Conservation (phyloP, 768 basidiomycete species). For the Mrakia blollopis region DNA sequence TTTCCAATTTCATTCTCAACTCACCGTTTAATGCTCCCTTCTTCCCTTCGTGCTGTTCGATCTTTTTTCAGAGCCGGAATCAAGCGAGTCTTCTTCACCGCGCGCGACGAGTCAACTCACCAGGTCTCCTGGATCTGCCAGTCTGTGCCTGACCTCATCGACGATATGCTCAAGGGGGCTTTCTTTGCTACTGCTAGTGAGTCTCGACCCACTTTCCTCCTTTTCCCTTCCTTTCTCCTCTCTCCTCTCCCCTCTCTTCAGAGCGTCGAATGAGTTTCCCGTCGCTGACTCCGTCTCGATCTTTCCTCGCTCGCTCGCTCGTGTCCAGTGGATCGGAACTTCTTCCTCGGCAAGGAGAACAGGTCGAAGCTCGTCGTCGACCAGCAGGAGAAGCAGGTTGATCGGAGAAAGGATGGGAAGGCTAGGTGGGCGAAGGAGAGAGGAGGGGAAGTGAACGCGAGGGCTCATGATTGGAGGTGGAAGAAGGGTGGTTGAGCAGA, state of each 20-base stretch:
- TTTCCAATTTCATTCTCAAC: neutral
- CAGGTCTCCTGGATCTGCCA: neutral
- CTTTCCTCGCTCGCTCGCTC: neutral
- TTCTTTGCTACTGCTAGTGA: slow-evolving; percentile 19
- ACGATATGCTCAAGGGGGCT: slow-evolving; percentile 6
- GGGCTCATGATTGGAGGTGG: neutral
- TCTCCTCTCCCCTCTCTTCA: neutral
- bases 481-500: neutral
- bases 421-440: neutral
- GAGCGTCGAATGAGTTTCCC: no score
- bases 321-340: slow-evolving; percentile 18
- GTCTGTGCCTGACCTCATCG: neutral
- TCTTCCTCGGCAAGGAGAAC: slow-evolving; percentile 12
- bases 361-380: neutral
- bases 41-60: neutral
- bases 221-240: neutral
- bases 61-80: slow-evolving; percentile 1
- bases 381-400: neutral
- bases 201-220: neutral
- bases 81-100: slow-evolving; percentile 21
- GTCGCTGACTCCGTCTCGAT: neutral
- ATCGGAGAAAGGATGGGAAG: neutral
- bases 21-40: neutral
- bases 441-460: neutral
- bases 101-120: neutral